Conservation (phyloP, 2,329 filamentous ascomycete genomes). For the Elsinoe arachidis region DNA sequence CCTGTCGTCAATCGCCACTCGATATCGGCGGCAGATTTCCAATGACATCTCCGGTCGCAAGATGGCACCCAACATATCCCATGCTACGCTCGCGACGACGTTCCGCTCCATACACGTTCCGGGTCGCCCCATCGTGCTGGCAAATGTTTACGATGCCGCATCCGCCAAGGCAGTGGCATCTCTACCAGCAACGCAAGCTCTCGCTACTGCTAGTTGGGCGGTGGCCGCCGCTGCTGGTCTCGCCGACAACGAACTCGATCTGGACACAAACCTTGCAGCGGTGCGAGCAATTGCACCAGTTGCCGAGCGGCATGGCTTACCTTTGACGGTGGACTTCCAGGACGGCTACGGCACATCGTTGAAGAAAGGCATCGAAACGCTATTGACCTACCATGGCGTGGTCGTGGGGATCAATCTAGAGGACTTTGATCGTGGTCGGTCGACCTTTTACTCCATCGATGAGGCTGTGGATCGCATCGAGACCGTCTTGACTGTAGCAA, state of each 20-base stretch:
- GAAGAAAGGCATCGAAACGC: slow-evolving; percentile 35
- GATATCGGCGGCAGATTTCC: too few relatives aligned
- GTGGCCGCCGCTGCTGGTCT: slow-evolving; percentile 27
- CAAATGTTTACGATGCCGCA: slow-evolving; percentile 48
- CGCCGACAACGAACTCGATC: slow-evolving; percentile 35
- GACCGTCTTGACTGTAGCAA: slow-evolving; percentile 35
- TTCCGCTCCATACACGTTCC: slow-evolving; percentile 41
- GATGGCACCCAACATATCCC: too few relatives aligned
- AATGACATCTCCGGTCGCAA: too few relatives aligned
- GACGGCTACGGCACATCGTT: slow-evolving; percentile 50
- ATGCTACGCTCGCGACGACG: background rate
- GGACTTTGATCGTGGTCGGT: slow-evolving; percentile 38
- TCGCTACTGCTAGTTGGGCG: slow-evolving; percentile 31
- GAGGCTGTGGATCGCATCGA: slow-evolving; percentile 43
- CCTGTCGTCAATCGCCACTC: too few relatives aligned
- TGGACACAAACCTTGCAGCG: slow-evolving; percentile 44
- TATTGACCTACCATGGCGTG: too few relatives aligned
- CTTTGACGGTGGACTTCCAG: slow-evolving; percentile 51
- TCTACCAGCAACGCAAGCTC: slow-evolving; percentile 35
- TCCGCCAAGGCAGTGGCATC: slow-evolving; percentile 40
- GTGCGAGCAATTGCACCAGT: slow-evolving; percentile 39
- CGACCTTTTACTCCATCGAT: slow-evolving; percentile 32
- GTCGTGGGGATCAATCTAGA: slow-evolving; percentile 53
- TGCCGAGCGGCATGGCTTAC: slow-evolving; percentile 34
- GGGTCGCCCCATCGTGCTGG: slow-evolving; percentile 43